phyloP scores from a whole-genome alignment of 306 rosid genomes.

The Pterocarpus santalinus region DNA sequence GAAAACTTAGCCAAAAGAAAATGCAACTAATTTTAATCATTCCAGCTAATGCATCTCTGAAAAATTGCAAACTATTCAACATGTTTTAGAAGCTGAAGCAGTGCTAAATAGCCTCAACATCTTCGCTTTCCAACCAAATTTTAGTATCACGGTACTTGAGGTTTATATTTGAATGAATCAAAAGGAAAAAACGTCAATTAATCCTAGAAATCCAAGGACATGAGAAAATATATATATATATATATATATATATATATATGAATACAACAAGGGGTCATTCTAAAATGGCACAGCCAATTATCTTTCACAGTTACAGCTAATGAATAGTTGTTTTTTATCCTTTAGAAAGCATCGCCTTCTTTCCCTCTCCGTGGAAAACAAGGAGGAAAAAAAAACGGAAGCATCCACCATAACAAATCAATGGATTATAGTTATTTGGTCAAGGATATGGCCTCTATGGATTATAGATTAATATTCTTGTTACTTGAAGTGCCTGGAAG shows the following conservation, averaged over 20 bases:
- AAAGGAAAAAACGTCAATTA: background rate
- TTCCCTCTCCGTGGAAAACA: constrained; percentile 28
- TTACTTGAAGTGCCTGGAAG: constrained; percentile 12
- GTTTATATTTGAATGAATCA: background rate
- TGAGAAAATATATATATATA: constrained; percentile 25
- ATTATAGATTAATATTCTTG: constrained; percentile 23
- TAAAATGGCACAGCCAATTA: background rate
- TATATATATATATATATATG: background rate
- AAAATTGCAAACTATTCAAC: background rate
- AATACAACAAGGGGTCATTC: background rate
- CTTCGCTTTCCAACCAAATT: constrained; percentile 21
- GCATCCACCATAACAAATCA: background rate
- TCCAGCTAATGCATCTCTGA: background rate
- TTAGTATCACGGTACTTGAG: background rate
- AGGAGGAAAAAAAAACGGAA: background rate
- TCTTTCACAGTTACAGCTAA: background rate
- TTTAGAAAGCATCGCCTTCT: constrained; percentile 31
- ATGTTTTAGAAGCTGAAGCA: constrained; percentile 44
- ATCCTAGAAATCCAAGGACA: constrained; percentile 30
- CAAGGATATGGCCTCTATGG: constrained; percentile 16
- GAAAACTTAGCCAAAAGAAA: constrained; percentile 14
- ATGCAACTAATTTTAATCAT: background rate
- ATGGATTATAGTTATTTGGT: constrained; percentile 9
- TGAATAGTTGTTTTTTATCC: constrained; percentile 16
- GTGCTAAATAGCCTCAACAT: constrained; percentile 38